Conservation (phyloP, 768 basidiomycete genomes). For the Zangia roseola region DNA sequence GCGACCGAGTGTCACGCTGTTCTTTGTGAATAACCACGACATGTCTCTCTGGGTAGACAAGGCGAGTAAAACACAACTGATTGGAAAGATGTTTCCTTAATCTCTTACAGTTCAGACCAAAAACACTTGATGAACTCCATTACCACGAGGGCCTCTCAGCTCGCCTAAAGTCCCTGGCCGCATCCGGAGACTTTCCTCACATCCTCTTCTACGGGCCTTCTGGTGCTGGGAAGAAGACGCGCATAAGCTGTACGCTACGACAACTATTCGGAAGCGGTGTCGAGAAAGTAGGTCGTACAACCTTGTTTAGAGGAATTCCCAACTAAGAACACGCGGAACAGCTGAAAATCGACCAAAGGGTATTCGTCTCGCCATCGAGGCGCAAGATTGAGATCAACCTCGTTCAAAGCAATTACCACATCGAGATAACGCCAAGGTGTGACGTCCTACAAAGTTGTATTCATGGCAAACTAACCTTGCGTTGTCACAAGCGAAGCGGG, state of each 20-base stretch:
- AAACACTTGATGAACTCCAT: constrained; percentile 78
- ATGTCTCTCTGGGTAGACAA: constrained; percentile 77
- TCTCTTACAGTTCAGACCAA: constrained; percentile 73
- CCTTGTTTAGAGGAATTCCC: background rate
- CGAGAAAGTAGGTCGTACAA: constrained; percentile 69
- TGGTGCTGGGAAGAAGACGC: constrained; percentile 97
- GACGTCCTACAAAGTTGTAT: constrained; percentile 11
- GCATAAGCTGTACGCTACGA: constrained; percentile 84
- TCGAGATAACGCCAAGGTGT: constrained; percentile 96
- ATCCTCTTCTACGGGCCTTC: constrained; percentile 97
- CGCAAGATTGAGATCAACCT: constrained; percentile 95
- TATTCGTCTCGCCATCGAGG: constrained; percentile 92
- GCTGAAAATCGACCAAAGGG: constrained; percentile 97
- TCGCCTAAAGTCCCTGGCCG: constrained; percentile 77
- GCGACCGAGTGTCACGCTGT: constrained; percentile 15
- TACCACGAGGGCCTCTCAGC: constrained; percentile 83
- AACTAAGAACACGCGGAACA: constrained; percentile 33
- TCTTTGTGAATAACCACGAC: background rate
- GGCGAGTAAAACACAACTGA: constrained; percentile 2
- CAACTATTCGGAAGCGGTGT: constrained; percentile 90
- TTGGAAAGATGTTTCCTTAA: constrained; percentile 1
- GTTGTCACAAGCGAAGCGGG: constrained; percentile 77
- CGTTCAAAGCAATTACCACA: constrained; percentile 96
- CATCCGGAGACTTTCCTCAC: constrained; percentile 94
- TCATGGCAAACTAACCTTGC: background rate